These are phyloP conservation scores for Hymenoscyphus occultus DNA, from an alignment of 2,329 filamentous ascomycete genomes.

Conservation along the genomic window DNA sequence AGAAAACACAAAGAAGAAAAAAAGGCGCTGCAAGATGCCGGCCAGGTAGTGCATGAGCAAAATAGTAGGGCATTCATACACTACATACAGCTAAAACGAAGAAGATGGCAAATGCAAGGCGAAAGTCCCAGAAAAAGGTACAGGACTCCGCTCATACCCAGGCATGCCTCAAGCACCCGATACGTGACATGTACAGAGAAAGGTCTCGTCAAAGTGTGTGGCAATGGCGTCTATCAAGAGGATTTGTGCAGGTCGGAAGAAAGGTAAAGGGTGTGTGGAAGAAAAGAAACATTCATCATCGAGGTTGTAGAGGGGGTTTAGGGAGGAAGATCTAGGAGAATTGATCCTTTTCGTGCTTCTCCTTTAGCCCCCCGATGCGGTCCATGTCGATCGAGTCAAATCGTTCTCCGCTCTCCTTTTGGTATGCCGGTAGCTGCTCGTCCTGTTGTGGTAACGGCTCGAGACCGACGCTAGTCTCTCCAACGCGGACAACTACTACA, in stretches of 20 bases:
- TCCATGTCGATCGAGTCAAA: constrained; percentile 96
- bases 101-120: constrained; percentile 9
- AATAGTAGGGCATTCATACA: not conserved
- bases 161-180: constrained; percentile 4
- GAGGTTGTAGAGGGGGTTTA: not conserved
- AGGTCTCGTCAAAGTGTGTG: constrained; percentile 4
- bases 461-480: constrained; percentile 81
- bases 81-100: constrained; percentile 15
- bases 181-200: constrained; percentile 17
- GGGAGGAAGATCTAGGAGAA: constrained; percentile 26
- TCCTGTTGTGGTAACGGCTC: constrained; percentile 73
- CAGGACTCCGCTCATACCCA: not conserved
- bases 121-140: not conserved
- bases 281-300: constrained; percentile 14
- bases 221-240: constrained; percentile 1
- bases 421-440: constrained; percentile 80
- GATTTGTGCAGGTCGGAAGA: constrained; percentile 12
- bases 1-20: constrained; percentile 1
- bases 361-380: constrained; percentile 88
- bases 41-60: not conserved
- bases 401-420: constrained; percentile 72
- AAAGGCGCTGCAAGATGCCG: not conserved
- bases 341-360: constrained; percentile 55
- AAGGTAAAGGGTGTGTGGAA: constrained; percentile 12
- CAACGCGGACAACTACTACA: constrained; percentile 87